Evolutionary conservation across 768 basidiomycete species (phyloP).

Genomic region (Lactarius hatsudake): DNA sequence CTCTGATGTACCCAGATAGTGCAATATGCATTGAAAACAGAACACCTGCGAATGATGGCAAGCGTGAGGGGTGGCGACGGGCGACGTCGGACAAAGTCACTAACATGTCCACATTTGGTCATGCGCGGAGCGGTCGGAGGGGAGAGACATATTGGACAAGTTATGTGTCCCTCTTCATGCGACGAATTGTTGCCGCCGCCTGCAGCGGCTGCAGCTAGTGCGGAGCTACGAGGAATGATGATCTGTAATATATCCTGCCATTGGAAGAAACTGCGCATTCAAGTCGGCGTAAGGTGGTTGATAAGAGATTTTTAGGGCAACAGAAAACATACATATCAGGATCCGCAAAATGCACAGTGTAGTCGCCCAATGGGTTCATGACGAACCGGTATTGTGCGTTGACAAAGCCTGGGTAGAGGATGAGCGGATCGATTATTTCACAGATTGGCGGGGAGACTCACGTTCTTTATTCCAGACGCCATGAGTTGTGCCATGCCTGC

Average conservation of each 20-base stretch:
- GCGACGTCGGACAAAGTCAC: conserved; percentile 36
- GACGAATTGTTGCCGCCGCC: conserved; percentile 41
- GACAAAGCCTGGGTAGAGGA: conserved; percentile 69
- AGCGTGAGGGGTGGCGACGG: conserved; percentile 22
- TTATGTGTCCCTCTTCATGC: conserved; percentile 60
- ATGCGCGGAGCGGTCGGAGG: conserved; percentile 86
- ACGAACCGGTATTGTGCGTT: conserved; percentile 97
- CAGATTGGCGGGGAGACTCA: conserved; percentile 44
- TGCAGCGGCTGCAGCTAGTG: conserved; percentile 59
- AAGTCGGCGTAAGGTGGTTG: conserved; percentile 16
- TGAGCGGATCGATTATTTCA: conserved; percentile 26
- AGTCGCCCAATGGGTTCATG: conserved; percentile 88
- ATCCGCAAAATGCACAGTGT: conserved; percentile 95
- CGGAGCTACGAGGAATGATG: conserved; percentile 81
- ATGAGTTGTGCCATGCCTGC: conserved; percentile 58
- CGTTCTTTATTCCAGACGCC: conserved; percentile 90
- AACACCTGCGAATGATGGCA: conserved; percentile 57
- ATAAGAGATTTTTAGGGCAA: conserved; percentile 28
- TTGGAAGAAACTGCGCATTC: conserved; percentile 72
- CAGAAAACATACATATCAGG: conserved; percentile 84
- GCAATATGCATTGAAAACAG: conserved; percentile 92
- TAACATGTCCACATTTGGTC: conserved; percentile 97
- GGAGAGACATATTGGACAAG: conserved; percentile 94
- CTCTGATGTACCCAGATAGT: conserved; percentile 81
- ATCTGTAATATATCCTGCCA: conserved; percentile 96